Evolutionary conservation across 2,329 filamentous ascomycete species (phyloP).

Genomic region (Lachnellula cervina): DNA sequence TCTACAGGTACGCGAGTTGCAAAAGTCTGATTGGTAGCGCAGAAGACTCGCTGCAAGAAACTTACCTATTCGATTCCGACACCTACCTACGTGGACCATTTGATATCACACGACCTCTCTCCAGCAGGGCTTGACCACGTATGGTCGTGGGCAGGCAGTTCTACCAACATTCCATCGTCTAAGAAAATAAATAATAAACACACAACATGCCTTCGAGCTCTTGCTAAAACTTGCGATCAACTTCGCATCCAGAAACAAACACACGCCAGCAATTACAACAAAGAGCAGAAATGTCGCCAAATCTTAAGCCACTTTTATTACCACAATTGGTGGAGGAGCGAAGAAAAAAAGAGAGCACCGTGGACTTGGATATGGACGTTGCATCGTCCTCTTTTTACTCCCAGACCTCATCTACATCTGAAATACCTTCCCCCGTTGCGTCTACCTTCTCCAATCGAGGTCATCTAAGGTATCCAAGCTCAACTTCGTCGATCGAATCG

Average conservation of each 20-base stretch:
- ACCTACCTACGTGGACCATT: constrained; percentile 28
- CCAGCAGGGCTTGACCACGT: constrained; percentile 28
- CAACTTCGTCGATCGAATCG: constrained; percentile 71
- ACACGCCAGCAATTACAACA: constrained; percentile 6
- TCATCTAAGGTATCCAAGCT: constrained; percentile 65
- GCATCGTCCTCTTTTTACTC: constrained; percentile 26
- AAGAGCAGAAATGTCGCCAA: constrained; percentile 31
- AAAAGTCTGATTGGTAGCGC: constrained; percentile 23
- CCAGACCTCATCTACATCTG: constrained; percentile 53
- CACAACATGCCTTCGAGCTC: constrained; percentile 23
- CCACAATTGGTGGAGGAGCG: constrained; percentile 50
- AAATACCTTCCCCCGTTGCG: constrained; percentile 64
- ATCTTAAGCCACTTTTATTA: constrained; percentile 49
- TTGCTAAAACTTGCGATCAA: constrained; percentile 17
- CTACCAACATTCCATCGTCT: constrained; percentile 11
- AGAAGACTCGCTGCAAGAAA: constrained; percentile 17
- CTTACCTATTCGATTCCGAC: constrained; percentile 7
- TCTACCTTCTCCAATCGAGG: constrained; percentile 61
- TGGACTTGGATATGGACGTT: constrained; percentile 29
- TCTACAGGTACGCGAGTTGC: constrained; percentile 6
- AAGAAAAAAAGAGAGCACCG: constrained; percentile 37
- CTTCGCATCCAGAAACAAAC: constrained; percentile 6
- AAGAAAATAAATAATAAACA: constrained; percentile 10
- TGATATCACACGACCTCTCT: constrained; percentile 16
- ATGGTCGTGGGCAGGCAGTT: constrained; percentile 18